These are phyloP conservation scores for Cryphonectria nitschkei DNA, from an alignment of 2,329 filamentous ascomycete species.

Conservation along the genomic window DNA sequence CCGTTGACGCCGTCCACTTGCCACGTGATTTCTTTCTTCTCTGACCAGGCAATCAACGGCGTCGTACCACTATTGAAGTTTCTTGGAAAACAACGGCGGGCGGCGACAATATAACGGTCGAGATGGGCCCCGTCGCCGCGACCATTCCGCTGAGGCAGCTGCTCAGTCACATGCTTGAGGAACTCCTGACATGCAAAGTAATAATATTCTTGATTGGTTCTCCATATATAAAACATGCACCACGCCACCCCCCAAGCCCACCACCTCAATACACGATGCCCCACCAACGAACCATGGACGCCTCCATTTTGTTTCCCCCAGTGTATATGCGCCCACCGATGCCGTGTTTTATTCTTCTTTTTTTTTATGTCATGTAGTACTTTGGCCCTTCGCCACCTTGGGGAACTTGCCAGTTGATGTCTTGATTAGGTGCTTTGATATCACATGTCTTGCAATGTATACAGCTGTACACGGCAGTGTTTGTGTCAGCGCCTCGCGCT, in stretches of 20 bases:
- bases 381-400: slow-evolving; percentile 83
- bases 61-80: not conserved
- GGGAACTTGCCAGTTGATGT: slow-evolving; percentile 96
- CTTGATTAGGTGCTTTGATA: slow-evolving; percentile 95
- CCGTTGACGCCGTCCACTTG: not conserved
- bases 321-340: not conserved
- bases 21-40: not conserved
- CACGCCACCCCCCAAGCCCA: not conserved
- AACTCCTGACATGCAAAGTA: not conserved
- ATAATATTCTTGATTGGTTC: not conserved
- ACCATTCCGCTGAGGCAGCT: too few species aligned
- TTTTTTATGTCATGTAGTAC: slow-evolving; percentile 66
- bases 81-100: too few species aligned
- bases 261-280: not conserved
- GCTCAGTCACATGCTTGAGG: not conserved
- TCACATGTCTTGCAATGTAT: slow-evolving; percentile 99
- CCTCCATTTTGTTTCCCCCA: not conserved
- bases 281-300: not conserved
- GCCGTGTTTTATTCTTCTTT: not conserved
- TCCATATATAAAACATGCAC: not conserved
- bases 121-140: not conserved
- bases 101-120: not conserved
- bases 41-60: not conserved
- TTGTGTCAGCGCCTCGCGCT: slow-evolving; percentile 35
- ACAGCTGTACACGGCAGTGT: slow-evolving; percentile 62